Evolutionary conservation across 2,329 filamentous ascomycete genomes (phyloP).

Genomic region (Ceratocystis smalleyi): DNA sequence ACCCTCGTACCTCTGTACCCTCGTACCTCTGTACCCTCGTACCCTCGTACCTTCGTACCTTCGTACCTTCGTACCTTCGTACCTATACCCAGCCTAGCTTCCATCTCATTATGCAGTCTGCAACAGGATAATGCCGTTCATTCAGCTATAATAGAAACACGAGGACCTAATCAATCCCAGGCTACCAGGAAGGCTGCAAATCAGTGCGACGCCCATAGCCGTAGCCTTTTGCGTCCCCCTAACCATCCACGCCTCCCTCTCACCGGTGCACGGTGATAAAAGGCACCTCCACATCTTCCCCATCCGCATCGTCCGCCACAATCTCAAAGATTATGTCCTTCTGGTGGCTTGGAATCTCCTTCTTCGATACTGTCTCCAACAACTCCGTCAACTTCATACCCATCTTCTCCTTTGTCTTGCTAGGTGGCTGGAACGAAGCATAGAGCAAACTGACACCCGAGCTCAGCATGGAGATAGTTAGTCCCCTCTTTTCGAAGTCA

Average conservation of each 20-base stretch:
- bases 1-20: neutral
- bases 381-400: constrained; percentile 74
- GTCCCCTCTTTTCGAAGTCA: constrained; percentile 63
- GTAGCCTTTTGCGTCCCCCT: neutral
- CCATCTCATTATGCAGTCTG: neutral
- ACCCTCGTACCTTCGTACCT: neutral
- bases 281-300: constrained; percentile 91
- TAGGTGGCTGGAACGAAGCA: constrained; percentile 73
- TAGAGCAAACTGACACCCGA: constrained; percentile 94
- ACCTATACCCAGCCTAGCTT: neutral
- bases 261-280: constrained; percentile 66
- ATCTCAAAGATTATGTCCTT: constrained; percentile 95
- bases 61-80: neutral
- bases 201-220: neutral
- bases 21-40: neutral
- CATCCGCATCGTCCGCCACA: constrained; percentile 73
- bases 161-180: neutral
- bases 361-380: constrained; percentile 79
- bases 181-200: neutral
- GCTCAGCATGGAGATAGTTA: constrained; percentile 82
- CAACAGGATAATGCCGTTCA: neutral
- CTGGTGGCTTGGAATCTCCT: constrained; percentile 77
- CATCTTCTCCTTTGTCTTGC: constrained; percentile 67
- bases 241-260: neutral
- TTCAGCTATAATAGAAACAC: neutral